These are phyloP conservation scores for Clonostachys chloroleuca DNA, from an alignment of 2,329 filamentous ascomycete species.

Conservation along the genomic window DNA sequence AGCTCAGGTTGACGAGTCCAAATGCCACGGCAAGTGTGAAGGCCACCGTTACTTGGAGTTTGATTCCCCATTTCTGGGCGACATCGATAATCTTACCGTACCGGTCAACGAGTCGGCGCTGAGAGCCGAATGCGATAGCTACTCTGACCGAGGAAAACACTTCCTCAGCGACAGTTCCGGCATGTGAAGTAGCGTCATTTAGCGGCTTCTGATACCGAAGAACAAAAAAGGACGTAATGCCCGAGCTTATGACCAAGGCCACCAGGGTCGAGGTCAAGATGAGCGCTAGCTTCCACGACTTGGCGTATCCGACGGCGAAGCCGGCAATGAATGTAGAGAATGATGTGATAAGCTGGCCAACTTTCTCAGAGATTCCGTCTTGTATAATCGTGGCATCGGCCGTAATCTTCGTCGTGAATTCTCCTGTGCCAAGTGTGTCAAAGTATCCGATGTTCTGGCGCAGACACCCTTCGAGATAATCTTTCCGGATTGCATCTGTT, in stretches of 20 bases:
- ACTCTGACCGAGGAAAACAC: conserved; percentile 82
- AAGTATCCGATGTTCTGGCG: conserved; percentile 90
- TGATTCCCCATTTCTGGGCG: neutral
- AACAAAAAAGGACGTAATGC: conserved; percentile 66
- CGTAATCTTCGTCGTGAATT: conserved; percentile 91
- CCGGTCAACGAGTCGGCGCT: conserved; percentile 82
- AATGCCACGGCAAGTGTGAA: conserved; percentile 84
- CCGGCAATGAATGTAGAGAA: conserved; percentile 81
- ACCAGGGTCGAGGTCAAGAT: conserved; percentile 76
- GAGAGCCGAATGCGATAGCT: conserved; percentile 87
- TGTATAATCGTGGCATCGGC: conserved; percentile 92
- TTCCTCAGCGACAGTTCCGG: conserved; percentile 68
- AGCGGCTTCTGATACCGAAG: conserved; percentile 77
- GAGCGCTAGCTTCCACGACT: conserved; percentile 88
- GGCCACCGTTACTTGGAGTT: conserved; percentile 65
- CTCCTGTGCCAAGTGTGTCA: conserved; percentile 87
- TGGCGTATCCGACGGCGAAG: conserved; percentile 85
- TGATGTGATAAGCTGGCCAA: conserved; percentile 72
- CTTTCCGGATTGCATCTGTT: conserved; percentile 71
- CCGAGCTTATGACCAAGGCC: conserved; percentile 74
- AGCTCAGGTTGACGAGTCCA: conserved; percentile 79
- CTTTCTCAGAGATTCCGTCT: conserved; percentile 89
- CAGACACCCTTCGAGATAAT: conserved; percentile 81
- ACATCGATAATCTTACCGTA: conserved; percentile 68
- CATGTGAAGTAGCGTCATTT: conserved; percentile 74